Conservation (phyloP, 2,329 filamentous ascomycete genomes). For the Diplodia intermedia region DNA sequence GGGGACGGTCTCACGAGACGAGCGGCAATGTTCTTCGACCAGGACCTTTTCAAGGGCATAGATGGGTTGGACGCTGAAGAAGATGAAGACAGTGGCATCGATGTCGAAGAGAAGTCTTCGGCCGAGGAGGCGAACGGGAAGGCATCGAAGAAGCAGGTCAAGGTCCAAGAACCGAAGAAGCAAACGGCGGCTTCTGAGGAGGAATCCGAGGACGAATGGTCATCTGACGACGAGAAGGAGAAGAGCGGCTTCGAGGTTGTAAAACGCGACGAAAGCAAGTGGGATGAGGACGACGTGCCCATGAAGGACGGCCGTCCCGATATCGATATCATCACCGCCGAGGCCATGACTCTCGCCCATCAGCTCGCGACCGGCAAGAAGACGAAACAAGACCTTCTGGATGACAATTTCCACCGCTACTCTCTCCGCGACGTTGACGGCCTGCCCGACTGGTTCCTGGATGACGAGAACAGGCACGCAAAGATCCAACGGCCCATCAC, state of each 20-base stretch:
- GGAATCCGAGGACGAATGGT: slow-evolving; percentile 42
- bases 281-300: slow-evolving; percentile 71
- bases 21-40: slow-evolving; percentile 88
- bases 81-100: slow-evolving; percentile 52
- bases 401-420: slow-evolving; percentile 93
- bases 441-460: slow-evolving; percentile 96
- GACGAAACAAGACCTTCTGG: slow-evolving; percentile 77
- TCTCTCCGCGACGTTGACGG: slow-evolving; percentile 90
- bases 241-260: slow-evolving; percentile 67
- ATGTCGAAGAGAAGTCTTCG: slow-evolving; percentile 44
- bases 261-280: slow-evolving; percentile 63
- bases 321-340: slow-evolving; percentile 98
- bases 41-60: slow-evolving; percentile 91
- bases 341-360: slow-evolving; percentile 97
- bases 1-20: slow-evolving; percentile 76
- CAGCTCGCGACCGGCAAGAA: slow-evolving; percentile 86
- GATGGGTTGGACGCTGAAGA: slow-evolving; percentile 64
- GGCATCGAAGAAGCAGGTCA: slow-evolving; percentile 35
- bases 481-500: slow-evolving; percentile 87
- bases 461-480: slow-evolving; percentile 87
- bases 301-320: slow-evolving; percentile 72
- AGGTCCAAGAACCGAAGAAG: slow-evolving; percentile 34
- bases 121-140: slow-evolving; percentile 35
- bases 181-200: neutral
- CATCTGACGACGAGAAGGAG: slow-evolving; percentile 42